Evolutionary conservation across 2,329 filamentous ascomycete genomes (phyloP).

Genomic region (Aureobasidium vineae): DNA sequence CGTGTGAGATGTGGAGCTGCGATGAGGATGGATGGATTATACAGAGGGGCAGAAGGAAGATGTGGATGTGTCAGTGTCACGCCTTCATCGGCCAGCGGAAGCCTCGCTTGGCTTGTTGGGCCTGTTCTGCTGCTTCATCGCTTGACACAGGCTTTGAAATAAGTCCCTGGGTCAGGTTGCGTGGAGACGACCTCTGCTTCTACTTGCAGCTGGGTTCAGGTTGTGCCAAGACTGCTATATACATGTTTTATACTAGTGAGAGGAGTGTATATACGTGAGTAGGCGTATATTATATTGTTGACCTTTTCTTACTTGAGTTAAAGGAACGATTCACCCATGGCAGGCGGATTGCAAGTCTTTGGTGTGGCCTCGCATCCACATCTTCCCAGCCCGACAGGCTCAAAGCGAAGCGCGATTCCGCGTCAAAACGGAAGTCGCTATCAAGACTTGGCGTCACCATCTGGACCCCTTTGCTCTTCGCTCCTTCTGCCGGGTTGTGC

Average conservation of each 20-base stretch:
- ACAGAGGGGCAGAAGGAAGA: background rate
- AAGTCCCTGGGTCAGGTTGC: background rate
- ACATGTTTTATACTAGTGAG: constrained; percentile 14
- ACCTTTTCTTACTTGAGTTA: background rate
- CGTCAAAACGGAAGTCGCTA: constrained; percentile 26
- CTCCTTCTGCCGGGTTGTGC: background rate
- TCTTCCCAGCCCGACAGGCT: constrained; percentile 17
- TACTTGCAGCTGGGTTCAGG: background rate
- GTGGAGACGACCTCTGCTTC: constrained; percentile 12
- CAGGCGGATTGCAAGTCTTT: background rate
- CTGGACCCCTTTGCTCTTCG: background rate
- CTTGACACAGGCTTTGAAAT: constrained; percentile 2
- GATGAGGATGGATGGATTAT: background rate
- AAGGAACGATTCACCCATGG: background rate
- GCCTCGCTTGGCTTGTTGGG: constrained; percentile 18
- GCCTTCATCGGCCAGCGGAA: background rate
- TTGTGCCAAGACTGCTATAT: constrained; percentile 24
- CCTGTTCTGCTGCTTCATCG: background rate
- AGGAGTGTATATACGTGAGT: background rate
- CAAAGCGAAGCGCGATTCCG: constrained; percentile 20
- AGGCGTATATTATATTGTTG: background rate
- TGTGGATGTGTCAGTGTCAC: background rate
- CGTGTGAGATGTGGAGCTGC: constrained; percentile 8
- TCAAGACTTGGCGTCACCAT: constrained; percentile 15
- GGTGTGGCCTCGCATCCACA: constrained; percentile 11